These are phyloP conservation scores for Hypoxylon sp. DNA, from an alignment of 2,329 filamentous ascomycete species.

Conservation along the genomic window DNA sequence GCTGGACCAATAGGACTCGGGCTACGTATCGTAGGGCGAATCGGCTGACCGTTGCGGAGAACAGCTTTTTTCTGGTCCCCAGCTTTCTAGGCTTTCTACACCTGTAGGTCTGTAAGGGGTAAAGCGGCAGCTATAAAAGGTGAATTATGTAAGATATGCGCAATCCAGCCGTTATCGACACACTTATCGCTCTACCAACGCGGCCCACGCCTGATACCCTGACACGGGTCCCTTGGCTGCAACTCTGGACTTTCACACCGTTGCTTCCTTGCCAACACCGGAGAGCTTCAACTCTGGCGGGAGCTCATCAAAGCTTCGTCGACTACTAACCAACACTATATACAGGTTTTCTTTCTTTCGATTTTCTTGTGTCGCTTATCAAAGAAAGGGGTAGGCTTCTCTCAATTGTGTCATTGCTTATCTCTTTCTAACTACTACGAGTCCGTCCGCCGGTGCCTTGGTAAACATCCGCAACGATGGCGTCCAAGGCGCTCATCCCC, in stretches of 20 bases:
- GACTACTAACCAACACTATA: neutral
- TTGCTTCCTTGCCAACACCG: conserved; percentile 13
- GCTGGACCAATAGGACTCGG: conserved; percentile 27
- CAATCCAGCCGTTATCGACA: conserved; percentile 21
- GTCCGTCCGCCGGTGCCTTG: conserved; percentile 4
- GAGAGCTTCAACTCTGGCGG: conserved; percentile 26
- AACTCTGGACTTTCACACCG: conserved; percentile 13
- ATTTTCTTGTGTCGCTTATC: conserved; percentile 8
- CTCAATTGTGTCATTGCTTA: conserved; percentile 21
- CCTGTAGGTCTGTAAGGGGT: conserved; percentile 14
- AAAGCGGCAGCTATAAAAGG: neutral
- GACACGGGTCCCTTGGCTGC: conserved; percentile 1
- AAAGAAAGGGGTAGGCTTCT: neutral
- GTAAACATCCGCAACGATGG: conserved; percentile 64
- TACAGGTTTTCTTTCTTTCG: conserved; percentile 7
- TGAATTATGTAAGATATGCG: conserved; percentile 28
- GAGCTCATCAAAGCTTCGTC: conserved; percentile 34
- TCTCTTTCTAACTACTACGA: conserved; percentile 26
- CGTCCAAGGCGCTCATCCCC: conserved; percentile 77
- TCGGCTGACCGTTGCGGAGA: conserved; percentile 34
- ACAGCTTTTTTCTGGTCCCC: conserved; percentile 3
- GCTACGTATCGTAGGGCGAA: conserved; percentile 31
- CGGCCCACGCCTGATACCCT: neutral
- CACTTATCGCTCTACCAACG: conserved; percentile 26
- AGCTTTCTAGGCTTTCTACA: conserved; percentile 14